Evolutionary conservation across 2,329 filamentous ascomycete species (phyloP), one percentile per base, ranked within the genome.

Genomic region (Massarina eburnea): DNA sequence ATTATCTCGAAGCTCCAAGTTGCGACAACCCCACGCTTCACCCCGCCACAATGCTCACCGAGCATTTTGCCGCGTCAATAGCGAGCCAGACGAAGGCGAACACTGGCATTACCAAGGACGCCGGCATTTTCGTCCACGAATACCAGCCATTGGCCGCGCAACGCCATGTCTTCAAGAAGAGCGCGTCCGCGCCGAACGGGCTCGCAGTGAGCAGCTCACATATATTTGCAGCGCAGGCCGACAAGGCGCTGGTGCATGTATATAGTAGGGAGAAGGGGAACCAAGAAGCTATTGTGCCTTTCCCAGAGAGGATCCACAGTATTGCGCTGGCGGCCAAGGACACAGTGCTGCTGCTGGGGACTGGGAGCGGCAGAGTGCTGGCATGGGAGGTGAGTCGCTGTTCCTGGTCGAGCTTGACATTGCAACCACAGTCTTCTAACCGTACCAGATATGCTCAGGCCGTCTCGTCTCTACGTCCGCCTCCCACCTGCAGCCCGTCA

Each of bases 221-320:
- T 67, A 79, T 97, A 37, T 99, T 96, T 67, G 87, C 91, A 3
- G 92, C 90, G 3, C 94, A 99, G 69, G 80, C 87, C 39, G 91
- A 91, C 54, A 97, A 96, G 71, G 89, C 91, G 0, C 88, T 95
- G 33, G 81, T 99, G 1, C 89, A 97, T 72, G 90, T 99, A 44
- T 99, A 97, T 72, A 91, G 82, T 46, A 81, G 91, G 44, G 79
- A 84, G 47, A 88, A 88, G 52, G 88, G 88, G 21, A 94, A 88
- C 59, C 91, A 96, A 66, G 92, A 97, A 72, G 88, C 89, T 6
- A 81, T 89, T 15, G 83, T 97, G 17, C 87, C 91, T 1, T 95
- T 99, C 61, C 85, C 88, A 0, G 92, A 97, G 71, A 82, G 85
- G 59, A 89, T 99, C 62, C 85, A 84, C 54, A 91, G 88, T 70